Conservation (phyloP, 805 yeast genomes). For the Wickerhamomyces hampshirensis region DNA sequence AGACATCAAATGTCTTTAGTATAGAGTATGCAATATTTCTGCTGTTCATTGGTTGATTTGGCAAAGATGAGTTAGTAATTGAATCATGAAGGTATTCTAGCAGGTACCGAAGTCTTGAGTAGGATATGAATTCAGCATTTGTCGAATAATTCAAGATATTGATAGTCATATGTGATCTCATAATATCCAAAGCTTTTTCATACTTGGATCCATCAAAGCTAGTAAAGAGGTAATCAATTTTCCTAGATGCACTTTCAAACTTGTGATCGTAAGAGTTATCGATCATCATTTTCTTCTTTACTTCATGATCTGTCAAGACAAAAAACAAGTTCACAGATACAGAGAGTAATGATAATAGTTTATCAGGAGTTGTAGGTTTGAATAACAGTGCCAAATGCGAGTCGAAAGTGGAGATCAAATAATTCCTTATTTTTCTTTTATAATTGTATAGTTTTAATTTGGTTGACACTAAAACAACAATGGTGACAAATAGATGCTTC, state of each 20-base stretch:
- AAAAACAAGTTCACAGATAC: conserved; percentile 19
- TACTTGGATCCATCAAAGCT: conserved; percentile 3
- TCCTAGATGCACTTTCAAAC: conserved; percentile 22
- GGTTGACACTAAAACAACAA: conserved; percentile 17
- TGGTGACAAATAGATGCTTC: conserved; percentile 18
- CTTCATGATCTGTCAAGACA: conserved; percentile 18
- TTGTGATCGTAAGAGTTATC: conserved; percentile 19
- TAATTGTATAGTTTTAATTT: conserved; percentile 18
- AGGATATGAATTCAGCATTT: conserved; percentile 11
- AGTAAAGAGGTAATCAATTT: conserved; percentile 16
- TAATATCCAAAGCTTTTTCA: conserved; percentile 9
- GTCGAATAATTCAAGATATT: conserved; percentile 13
- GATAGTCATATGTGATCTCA: conserved; percentile 20
- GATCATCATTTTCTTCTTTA: conserved; percentile 18
- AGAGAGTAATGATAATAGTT: conserved; percentile 11
- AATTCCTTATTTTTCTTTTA: conserved; percentile 14
- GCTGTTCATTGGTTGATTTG: conserved; percentile 8
- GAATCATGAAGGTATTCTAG: conserved; percentile 10
- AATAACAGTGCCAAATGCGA: conserved; percentile 10
- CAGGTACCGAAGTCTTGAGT: conserved; percentile 12
- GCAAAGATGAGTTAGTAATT: conserved; percentile 2
- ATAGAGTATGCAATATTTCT: conserved; percentile 7
- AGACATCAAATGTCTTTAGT: conserved; percentile 6
- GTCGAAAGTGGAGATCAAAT: conserved; percentile 14
- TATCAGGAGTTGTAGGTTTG: conserved; percentile 11